Conservation (phyloP, 768 basidiomycete species). For the Lactarius akahatsu region DNA sequence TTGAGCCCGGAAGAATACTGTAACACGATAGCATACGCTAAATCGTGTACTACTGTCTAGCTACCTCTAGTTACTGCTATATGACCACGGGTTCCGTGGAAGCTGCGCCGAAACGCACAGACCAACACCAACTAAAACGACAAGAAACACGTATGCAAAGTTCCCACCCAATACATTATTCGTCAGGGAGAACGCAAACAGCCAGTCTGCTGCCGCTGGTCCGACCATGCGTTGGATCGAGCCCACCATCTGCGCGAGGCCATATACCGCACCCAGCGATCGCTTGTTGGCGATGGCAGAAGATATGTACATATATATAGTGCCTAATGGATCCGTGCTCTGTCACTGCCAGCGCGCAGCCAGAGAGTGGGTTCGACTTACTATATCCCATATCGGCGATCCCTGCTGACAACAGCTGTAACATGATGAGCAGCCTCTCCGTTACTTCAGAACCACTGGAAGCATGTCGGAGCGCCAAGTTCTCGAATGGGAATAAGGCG, state of each 20-base stretch:
- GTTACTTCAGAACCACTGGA: background rate
- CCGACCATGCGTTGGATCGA: slow-evolving; percentile 46
- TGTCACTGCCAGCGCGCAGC: background rate
- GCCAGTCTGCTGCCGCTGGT: slow-evolving; percentile 55
- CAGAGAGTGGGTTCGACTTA: background rate
- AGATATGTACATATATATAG: slow-evolving; percentile 66
- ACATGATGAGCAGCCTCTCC: background rate
- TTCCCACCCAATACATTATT: slow-evolving; percentile 29
- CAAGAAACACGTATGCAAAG: background rate
- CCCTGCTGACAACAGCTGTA: background rate
- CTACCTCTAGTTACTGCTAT: background rate
- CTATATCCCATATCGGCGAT: slow-evolving; percentile 1
- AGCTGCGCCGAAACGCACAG: background rate
- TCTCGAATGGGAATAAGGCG: slow-evolving; percentile 33
- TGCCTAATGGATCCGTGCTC: slow-evolving; percentile 40
- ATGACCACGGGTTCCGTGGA: background rate
- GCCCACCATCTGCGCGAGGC: slow-evolving; percentile 40
- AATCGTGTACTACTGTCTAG: background rate
- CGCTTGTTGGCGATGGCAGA: slow-evolving; percentile 61
- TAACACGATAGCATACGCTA: too few relatives aligned
- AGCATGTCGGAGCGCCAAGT: background rate
- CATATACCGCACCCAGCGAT: slow-evolving; percentile 67
- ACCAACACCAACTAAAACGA: background rate
- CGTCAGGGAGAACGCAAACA: slow-evolving; percentile 61
- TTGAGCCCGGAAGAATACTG: too few relatives aligned